phyloP scores from a whole-genome alignment of 768 basidiomycete species.

The Gloeostereum incarnatum region DNA sequence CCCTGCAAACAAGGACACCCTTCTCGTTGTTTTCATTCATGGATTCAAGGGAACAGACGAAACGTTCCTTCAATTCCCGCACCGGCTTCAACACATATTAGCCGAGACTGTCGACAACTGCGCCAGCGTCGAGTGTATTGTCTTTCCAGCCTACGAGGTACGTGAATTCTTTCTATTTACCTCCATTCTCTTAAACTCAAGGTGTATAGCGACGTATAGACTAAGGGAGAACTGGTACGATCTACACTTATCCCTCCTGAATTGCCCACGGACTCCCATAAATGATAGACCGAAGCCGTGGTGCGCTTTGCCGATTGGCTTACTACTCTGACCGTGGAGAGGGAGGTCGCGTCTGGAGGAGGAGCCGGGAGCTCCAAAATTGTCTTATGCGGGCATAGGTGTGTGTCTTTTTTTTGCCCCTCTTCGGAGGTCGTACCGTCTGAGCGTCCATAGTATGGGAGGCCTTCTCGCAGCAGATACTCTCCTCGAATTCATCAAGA shows the following conservation, averaged over 20 bases:
- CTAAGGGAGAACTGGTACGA: conserved; percentile 78
- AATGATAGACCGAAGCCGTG: conserved; percentile 65
- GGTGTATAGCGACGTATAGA: conserved; percentile 31
- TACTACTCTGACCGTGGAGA: conserved; percentile 77
- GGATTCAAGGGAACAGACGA: conserved; percentile 59
- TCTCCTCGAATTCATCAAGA: conserved; percentile 58
- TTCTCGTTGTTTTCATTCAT: conserved; percentile 74
- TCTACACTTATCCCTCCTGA: conserved; percentile 7
- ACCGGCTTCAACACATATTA: conserved; percentile 69
- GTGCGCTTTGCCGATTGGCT: conserved; percentile 89
- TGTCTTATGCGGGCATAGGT: conserved; percentile 89
- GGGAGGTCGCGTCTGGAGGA: conserved; percentile 67
- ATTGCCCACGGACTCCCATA: background rate
- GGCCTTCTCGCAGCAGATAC: conserved; percentile 85
- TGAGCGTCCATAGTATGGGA: conserved; percentile 62
- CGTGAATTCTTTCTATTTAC: conserved; percentile 10
- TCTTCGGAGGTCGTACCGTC: background rate
- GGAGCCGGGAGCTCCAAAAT: conserved; percentile 75
- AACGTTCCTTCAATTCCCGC: conserved; percentile 73
- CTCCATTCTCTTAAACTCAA: conserved; percentile 1
- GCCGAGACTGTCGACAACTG: conserved; percentile 50
- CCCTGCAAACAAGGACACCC: conserved; percentile 28
- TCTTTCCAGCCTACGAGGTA: conserved; percentile 89
- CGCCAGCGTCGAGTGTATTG: conserved; percentile 59
- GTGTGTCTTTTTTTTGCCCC: conserved; percentile 8